phyloP scores from a whole-genome alignment of 768 basidiomycete genomes.

The Tylopilus vinaceipallidus region DNA sequence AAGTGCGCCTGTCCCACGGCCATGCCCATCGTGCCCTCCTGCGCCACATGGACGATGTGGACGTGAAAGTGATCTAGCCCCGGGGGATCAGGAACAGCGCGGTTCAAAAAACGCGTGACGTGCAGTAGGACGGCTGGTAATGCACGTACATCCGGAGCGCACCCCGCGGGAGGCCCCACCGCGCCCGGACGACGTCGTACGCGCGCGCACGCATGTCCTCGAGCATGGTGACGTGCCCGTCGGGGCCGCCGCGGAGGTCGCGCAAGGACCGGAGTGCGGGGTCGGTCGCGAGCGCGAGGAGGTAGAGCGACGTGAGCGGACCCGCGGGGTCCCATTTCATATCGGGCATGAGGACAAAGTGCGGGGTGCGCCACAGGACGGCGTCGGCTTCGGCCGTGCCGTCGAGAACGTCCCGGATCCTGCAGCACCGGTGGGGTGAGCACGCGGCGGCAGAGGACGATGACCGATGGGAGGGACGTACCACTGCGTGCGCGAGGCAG shows the following conservation, averaged over 20 bases:
- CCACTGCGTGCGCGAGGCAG: slow-evolving; percentile 80
- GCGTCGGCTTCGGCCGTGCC: slow-evolving; percentile 75
- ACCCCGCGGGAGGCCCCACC: slow-evolving; percentile 64
- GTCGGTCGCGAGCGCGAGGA: slow-evolving; percentile 73
- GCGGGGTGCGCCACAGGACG: slow-evolving; percentile 59
- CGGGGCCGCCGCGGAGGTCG: slow-evolving; percentile 52
- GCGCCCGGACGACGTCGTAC: slow-evolving; percentile 47
- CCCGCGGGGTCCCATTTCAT: slow-evolving; percentile 94
- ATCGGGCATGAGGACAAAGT: slow-evolving; percentile 86
- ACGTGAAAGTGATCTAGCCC: slow-evolving; percentile 87
- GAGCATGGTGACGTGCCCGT: slow-evolving; percentile 64
- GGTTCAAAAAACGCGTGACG: slow-evolving; percentile 31
- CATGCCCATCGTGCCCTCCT: slow-evolving; percentile 60
- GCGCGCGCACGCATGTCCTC: slow-evolving; percentile 60
- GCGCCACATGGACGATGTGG: slow-evolving; percentile 80
- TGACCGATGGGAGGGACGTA: slow-evolving; percentile 28
- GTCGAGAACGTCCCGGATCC: slow-evolving; percentile 83
- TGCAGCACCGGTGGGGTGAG: slow-evolving; percentile 29
- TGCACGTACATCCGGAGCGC: slow-evolving; percentile 82
- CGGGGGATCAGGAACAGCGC: no score
- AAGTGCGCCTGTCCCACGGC: slow-evolving; percentile 89
- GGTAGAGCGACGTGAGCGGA: slow-evolving; percentile 67
- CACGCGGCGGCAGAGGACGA: no score
- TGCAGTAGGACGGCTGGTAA: slow-evolving; percentile 96
- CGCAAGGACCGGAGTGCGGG: slow-evolving; percentile 66